Conservation (phyloP, 805 yeast genomes). For the Alloascoidea africana region DNA sequence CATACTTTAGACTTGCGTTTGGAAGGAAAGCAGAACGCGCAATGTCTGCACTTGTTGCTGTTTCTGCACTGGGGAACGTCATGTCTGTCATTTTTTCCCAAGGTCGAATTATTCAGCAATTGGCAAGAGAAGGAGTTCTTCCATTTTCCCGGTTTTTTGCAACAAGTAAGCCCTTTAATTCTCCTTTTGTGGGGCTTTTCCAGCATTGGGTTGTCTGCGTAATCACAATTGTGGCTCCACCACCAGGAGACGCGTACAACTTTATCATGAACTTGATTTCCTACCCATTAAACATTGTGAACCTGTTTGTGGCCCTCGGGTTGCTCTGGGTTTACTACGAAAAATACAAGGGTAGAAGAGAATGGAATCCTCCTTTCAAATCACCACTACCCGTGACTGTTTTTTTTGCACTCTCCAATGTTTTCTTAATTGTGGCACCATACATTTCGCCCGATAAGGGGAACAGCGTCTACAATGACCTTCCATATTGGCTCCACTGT, state of each 20-base stretch:
- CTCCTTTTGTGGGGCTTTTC: constrained; percentile 60
- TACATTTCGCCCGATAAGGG: constrained; percentile 59
- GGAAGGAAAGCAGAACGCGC: constrained; percentile 58
- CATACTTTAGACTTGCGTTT: constrained; percentile 59
- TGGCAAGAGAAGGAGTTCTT: constrained; percentile 69
- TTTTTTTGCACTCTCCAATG: constrained; percentile 50
- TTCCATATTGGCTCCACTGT: constrained; percentile 70
- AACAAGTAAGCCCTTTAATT: constrained; percentile 51
- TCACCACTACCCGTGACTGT: constrained; percentile 47
- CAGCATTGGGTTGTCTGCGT: constrained; percentile 69
- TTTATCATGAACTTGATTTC: constrained; percentile 67
- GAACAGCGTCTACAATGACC: constrained; percentile 47
- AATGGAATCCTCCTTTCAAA: constrained; percentile 61
- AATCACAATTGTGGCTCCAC: constrained; percentile 63
- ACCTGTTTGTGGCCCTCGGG: constrained; percentile 48
- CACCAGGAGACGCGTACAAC: constrained; percentile 80
- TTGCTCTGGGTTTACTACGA: constrained; percentile 41
- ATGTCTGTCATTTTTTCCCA: constrained; percentile 72
- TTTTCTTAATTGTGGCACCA: constrained; percentile 63
- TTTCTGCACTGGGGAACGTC: constrained; percentile 73
- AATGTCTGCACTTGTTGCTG: constrained; percentile 64
- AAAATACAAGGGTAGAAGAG: constrained; percentile 28
- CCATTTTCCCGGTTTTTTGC: constrained; percentile 67
- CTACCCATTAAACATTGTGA: constrained; percentile 68
- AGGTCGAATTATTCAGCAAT: constrained; percentile 65